phyloP scores from a whole-genome alignment of 140 eudicot genomes.

The Erigeron philadelphicus region DNA sequence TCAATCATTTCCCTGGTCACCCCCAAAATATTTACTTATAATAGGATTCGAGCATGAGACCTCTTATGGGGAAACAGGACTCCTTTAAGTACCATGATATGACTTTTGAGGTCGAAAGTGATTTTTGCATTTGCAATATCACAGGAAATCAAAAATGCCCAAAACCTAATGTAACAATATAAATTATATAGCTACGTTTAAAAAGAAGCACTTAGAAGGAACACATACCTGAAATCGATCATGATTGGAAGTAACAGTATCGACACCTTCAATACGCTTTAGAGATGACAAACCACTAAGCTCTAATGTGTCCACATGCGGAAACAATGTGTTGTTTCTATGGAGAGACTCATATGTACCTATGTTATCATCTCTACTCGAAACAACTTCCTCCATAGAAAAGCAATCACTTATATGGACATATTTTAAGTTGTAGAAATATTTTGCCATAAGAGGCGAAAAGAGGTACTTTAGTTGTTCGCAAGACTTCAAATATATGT shows the following conservation, averaged over 20 bases:
- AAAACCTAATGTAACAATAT: too few relatives aligned
- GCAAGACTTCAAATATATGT: neutral
- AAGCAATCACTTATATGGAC: neutral
- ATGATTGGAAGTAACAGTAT: neutral
- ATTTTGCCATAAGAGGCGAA: conserved; percentile 12
- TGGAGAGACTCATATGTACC: neutral
- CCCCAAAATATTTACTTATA: too few relatives aligned
- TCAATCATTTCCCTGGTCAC: too few relatives aligned
- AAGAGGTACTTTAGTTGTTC: conserved; percentile 20
- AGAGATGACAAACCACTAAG: neutral
- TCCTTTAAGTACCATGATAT: too few relatives aligned
- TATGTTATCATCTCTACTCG: conserved; percentile 14
- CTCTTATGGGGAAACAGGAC: too few relatives aligned
- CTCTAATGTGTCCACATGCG: neutral
- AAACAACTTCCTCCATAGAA: conserved; percentile 20
- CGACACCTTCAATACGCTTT: conserved; percentile 19
- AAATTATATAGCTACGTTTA: too few relatives aligned
- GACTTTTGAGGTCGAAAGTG: too few relatives aligned
- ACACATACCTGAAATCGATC: conserved; percentile 20
- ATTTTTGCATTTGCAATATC: neutral
- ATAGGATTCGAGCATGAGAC: too few relatives aligned
- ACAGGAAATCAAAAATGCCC: neutral
- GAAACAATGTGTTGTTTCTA: conserved; percentile 13
- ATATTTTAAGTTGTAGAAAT: neutral
- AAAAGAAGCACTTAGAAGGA: neutral